These are phyloP conservation scores for Acorus calamus DNA, from an alignment of 106 monocot species.

Conservation along the genomic window DNA sequence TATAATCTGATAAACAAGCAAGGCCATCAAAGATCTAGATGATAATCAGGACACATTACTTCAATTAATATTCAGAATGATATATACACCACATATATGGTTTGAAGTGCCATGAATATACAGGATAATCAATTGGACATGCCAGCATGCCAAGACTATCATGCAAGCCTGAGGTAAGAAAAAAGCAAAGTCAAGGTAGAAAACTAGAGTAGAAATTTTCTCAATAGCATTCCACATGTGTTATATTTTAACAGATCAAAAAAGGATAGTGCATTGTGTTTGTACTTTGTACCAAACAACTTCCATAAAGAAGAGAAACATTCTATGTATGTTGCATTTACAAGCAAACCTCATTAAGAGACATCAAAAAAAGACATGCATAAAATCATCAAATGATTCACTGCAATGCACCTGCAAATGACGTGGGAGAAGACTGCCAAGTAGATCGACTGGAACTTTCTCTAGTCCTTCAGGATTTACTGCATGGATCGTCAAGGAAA, in stretches of 20 bases:
- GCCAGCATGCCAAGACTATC: too few relatives aligned
- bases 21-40: background rate
- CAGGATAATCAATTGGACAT: too few relatives aligned
- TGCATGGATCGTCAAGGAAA: constrained; percentile 27
- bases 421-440: constrained; percentile 26
- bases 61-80: background rate
- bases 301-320: too few relatives aligned
- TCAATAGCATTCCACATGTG: too few relatives aligned
- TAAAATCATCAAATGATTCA: background rate
- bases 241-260: too few relatives aligned
- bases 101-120: background rate
- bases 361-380: background rate
- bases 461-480: constrained; percentile 25
- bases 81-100: background rate
- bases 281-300: too few relatives aligned
- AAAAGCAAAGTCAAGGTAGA: too few relatives aligned
- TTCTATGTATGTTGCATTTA: too few relatives aligned
- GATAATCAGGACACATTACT: background rate
- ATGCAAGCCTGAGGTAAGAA: too few relatives aligned
- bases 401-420: constrained; percentile 21
- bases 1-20: constrained; percentile 21
- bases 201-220: too few relatives aligned
- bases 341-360: too few relatives aligned
- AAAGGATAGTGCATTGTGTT: too few relatives aligned
- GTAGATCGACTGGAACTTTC: constrained; percentile 24